Evolutionary conservation across 2,329 filamentous ascomycete species (phyloP).

Genomic region (Chaetoscypha palmicola): DNA sequence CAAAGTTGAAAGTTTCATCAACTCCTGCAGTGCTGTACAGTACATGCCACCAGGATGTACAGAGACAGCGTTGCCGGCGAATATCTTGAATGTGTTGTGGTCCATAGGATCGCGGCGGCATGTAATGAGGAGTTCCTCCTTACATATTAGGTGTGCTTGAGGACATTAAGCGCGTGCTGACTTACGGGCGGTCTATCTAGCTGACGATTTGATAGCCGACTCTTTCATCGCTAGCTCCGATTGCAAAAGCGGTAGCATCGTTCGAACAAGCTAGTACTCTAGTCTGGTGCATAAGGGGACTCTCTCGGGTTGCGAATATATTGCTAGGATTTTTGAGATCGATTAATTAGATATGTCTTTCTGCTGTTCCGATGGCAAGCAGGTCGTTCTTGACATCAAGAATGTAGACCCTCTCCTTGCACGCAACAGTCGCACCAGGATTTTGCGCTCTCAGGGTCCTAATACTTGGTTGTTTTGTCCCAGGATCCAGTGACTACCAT

Average conservation of each 20-base stretch:
- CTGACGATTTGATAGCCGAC: constrained; percentile 49
- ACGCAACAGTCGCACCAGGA: constrained; percentile 54
- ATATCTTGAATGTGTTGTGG: constrained; percentile 72
- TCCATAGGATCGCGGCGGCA: constrained; percentile 77
- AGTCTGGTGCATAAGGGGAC: constrained; percentile 93
- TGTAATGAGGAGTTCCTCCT: constrained; percentile 94
- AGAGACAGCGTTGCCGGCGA: constrained; percentile 88
- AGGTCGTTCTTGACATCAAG: constrained; percentile 85
- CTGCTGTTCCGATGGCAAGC: constrained; percentile 82
- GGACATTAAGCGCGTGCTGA: too few species aligned
- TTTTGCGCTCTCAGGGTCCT: constrained; percentile 62
- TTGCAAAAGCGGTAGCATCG: constrained; percentile 79
- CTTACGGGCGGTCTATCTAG: too few species aligned
- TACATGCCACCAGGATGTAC: constrained; percentile 90
- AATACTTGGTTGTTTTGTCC: constrained; percentile 84
- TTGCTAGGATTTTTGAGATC: constrained; percentile 78
- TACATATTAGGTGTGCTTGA: constrained; percentile 2
- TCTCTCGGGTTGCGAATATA: constrained; percentile 90
- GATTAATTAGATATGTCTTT: constrained; percentile 87
- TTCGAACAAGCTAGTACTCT: constrained; percentile 86
- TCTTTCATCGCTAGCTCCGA: constrained; percentile 90
- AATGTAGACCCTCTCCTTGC: constrained; percentile 73
- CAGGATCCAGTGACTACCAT: constrained; percentile 87
- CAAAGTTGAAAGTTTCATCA: constrained; percentile 92
- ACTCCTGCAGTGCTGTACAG: constrained; percentile 88